phyloP scores from a whole-genome alignment of 169 alveolate species.

The Plasmodium berghei region DNA sequence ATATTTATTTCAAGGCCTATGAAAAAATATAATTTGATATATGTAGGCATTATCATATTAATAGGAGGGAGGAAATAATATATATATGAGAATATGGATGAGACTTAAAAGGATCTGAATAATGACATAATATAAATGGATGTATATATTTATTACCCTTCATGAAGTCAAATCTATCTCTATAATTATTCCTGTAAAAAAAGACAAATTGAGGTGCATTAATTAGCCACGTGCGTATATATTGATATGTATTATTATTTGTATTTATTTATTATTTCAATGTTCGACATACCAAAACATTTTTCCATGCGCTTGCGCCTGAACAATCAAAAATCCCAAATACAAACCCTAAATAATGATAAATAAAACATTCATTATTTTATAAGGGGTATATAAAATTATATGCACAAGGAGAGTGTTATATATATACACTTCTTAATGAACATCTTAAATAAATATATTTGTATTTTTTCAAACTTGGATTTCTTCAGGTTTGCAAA shows the following conservation, averaged over 20 bases:
- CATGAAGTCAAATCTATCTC: conserved; percentile 55
- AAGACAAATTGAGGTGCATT: conserved; percentile 12
- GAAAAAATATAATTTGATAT: not conserved
- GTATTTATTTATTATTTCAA: not conserved
- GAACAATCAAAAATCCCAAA: conserved; percentile 49
- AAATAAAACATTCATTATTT: not conserved
- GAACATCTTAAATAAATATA: not conserved
- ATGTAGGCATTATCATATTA: not conserved
- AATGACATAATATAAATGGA: not conserved
- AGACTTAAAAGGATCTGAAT: not conserved
- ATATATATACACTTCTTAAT: not conserved
- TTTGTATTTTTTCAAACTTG: conserved; percentile 31
- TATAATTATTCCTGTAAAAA: conserved; percentile 47
- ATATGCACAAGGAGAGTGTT: not conserved
- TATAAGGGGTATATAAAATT: not conserved
- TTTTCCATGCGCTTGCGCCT: conserved; percentile 59
- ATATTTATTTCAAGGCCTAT: conserved; percentile 61
- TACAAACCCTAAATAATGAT: conserved; percentile 20
- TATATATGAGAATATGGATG: not conserved
- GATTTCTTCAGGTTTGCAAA: conserved; percentile 69
- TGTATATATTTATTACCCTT: conserved; percentile 15
- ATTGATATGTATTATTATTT: not conserved
- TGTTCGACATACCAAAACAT: conserved; percentile 37
- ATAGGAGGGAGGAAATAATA: not conserved
- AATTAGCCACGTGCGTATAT: not conserved